Base-by-base conservation (phyloP, 345 rosid species). In the Eucalyptus guilfoylei region DNA sequence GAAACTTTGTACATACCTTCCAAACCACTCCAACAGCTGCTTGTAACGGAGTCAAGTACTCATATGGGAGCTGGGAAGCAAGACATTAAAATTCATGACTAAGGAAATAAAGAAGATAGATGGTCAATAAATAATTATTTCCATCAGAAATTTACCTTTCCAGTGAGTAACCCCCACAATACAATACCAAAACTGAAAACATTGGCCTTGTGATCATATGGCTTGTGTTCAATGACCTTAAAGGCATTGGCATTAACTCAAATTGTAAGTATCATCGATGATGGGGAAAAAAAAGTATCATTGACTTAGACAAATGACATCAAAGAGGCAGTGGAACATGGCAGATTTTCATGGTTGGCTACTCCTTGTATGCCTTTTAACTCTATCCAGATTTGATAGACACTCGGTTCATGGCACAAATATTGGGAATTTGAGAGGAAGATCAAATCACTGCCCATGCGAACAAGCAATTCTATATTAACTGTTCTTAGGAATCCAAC, bases 161-260 rank as follows among this genome's bases (percentile, higher is more conserved):
- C 98, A 15, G 98, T 97, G 87, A 98, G 90, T 91, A 95, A 88
- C 92, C 96, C 99, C 99, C 99, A 96, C 49, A 98, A 88, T 88
- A 97, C 99, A 87, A 98, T 91, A 47, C 94, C 99, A 40, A 96
- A 98, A 94, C 99, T 98, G 90, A 96, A 98, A 69, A 98, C 95
- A 87, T 97, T 99, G n/a, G 98, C 99, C 93, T 96, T 98, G 94
- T 97, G 99, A 93, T 98, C 99, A 92, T 98, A 98, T 80, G 98
- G 97, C 89, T 94, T 96, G 96, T 96, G 99, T 89, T 96, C 99
- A 88, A 98, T 98, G 90, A 98, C 98, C 98, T 97, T 89, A 90
- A 90, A 45, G 47, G 83, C 30, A 23, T 52, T 76, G 83, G 47
- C 9, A 6, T 21, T 40, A 40, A 76, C 47, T 76, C 47, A 76